Evolutionary conservation across 192 early-diverging fungal species (phyloP).

Genomic region (Entomortierella beljakovae): DNA sequence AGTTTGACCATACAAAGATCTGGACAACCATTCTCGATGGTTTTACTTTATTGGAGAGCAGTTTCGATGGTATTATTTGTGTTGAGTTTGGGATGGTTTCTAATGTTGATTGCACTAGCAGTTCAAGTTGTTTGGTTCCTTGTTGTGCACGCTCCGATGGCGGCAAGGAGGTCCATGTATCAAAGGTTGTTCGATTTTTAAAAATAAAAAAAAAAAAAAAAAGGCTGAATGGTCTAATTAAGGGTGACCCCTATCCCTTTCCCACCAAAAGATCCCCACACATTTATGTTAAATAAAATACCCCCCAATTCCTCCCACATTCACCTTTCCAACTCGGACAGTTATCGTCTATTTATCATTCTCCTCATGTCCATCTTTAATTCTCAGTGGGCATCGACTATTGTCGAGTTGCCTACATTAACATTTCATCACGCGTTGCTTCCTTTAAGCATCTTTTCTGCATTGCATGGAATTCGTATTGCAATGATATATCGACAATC

Average conservation of each 20-base stretch:
- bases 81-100: slow-evolving; percentile 19
- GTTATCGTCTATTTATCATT: neutral
- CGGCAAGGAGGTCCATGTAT: slow-evolving; percentile 12
- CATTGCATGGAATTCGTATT: slow-evolving; percentile 42
- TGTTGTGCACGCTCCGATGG: slow-evolving; percentile 6
- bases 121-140: slow-evolving; percentile 33
- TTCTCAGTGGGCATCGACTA: slow-evolving; percentile 37
- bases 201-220: slow-evolving; percentile 5
- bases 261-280: no score
- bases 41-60: slow-evolving; percentile 14
- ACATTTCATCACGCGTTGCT: slow-evolving; percentile 45
- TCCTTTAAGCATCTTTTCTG: slow-evolving; percentile 49
- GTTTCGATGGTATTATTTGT: slow-evolving; percentile 16
- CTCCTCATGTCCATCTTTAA: slow-evolving; percentile 24
- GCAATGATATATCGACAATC: slow-evolving; percentile 47
- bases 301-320: neutral
- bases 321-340: neutral
- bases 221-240: neutral
- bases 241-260: neutral
- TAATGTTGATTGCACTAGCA: slow-evolving; percentile 15
- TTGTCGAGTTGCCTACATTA: slow-evolving; percentile 44
- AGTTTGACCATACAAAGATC: slow-evolving; percentile 1
- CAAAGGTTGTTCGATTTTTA: slow-evolving; percentile 38
- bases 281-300: neutral
- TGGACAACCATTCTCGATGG: slow-evolving; percentile 2